A percentile compares a stretch with the other conserved stretches of the same genome.
These are phyloP conservation scores for Quercus tomentella DNA, from an alignment of 331 rosid genomes.

Conservation along the genomic window DNA sequence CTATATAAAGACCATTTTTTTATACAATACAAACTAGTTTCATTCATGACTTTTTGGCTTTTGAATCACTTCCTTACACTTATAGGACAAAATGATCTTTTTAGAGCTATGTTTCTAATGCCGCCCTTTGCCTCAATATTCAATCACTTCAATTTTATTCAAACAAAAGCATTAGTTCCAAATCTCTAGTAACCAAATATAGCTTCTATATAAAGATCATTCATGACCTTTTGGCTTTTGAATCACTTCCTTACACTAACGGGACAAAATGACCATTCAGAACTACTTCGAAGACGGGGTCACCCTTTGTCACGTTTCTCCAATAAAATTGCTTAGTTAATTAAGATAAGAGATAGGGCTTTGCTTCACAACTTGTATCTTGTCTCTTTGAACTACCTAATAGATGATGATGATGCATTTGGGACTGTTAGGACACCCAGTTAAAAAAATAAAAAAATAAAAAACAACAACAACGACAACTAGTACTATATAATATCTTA, in stretches of 20 bases:
- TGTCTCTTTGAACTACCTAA: background rate
- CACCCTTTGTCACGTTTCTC: background rate
- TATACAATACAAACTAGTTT: background rate
- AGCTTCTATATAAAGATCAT: background rate
- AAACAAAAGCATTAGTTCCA: background rate
- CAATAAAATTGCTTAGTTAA: background rate
- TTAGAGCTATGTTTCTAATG: background rate
- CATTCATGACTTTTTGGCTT: background rate
- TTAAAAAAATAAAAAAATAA: too few relatives aligned
- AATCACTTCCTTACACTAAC: background rate
- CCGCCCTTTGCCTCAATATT: background rate
- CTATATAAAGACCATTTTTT: background rate
- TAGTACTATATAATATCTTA: background rate
- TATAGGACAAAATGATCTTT: background rate
- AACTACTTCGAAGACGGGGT: background rate
- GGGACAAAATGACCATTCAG: slow-evolving; percentile 3
- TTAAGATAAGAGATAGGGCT: background rate
- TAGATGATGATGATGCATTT: background rate
- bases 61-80: background rate
- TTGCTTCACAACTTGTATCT: slow-evolving; percentile 3
- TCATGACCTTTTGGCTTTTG: background rate
- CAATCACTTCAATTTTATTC: background rate
- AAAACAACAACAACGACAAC: too few relatives aligned
- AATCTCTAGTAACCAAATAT: background rate
- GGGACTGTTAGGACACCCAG: background rate